Conservation (phyloP, 345 rosid genomes). For the Hibiscus trionum region DNA sequence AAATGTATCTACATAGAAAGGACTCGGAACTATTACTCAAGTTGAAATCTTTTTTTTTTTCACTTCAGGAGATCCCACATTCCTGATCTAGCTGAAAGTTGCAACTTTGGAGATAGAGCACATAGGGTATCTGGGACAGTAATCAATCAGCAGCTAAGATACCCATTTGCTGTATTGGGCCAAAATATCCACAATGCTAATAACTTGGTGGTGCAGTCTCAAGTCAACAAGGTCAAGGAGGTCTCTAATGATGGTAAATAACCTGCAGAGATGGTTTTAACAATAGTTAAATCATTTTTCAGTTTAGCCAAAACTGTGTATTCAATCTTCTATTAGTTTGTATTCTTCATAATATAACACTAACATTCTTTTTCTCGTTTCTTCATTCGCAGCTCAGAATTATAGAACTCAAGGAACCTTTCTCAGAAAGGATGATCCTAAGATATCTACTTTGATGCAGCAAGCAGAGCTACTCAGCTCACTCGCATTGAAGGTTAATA, state of each 20-base stretch:
- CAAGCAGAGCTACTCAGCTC: conserved; percentile 91
- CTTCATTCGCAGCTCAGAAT: conserved; percentile 36
- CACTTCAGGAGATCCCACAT: conserved; percentile 67
- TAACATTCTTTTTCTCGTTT: conserved; percentile 6
- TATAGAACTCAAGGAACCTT: conserved; percentile 43
- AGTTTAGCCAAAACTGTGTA: background rate
- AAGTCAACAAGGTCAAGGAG: conserved; percentile 28
- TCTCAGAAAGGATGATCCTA: conserved; percentile 78
- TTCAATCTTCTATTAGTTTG: background rate
- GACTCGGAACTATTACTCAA: background rate
- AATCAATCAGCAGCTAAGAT: conserved; percentile 42
- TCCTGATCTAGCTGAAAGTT: conserved; percentile 34
- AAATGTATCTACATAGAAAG: background rate
- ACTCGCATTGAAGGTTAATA: conserved; percentile 61
- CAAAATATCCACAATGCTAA: conserved; percentile 37
- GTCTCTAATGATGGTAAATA: conserved; percentile 35
- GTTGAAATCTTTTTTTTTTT: conserved; percentile 5
- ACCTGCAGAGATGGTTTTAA: conserved; percentile 11
- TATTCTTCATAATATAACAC: background rate
- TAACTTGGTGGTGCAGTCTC: conserved; percentile 23
- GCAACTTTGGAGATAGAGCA: conserved; percentile 41
- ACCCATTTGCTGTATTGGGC: conserved; percentile 54
- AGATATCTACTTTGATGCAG: conserved; percentile 67
- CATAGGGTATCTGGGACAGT: conserved; percentile 37
- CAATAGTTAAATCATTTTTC: background rate